A percentile compares a stretch with the other conserved stretches of the same genome.
Conservation (phyloP, 1,284 basidiomycete species). For the Apiotrichum akiyoshidainum region DNA sequence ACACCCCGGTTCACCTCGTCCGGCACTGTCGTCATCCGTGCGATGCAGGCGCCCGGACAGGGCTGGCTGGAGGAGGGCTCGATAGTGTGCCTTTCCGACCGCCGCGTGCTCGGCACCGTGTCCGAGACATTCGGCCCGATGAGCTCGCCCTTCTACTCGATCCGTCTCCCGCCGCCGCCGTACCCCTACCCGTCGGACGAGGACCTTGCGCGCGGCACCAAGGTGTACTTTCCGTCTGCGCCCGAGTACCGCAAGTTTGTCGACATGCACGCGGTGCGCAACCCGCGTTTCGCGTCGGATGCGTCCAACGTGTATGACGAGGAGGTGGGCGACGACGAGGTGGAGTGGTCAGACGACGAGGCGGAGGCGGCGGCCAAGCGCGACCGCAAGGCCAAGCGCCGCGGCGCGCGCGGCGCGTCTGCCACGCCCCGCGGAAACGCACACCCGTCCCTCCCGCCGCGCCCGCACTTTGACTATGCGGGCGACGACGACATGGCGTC, state of each 20-base stretch:
- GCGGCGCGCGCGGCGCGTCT: conserved; percentile 5
- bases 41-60: conserved; percentile 33
- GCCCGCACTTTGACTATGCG: conserved; percentile 46
- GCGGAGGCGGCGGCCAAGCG: conserved; percentile 54
- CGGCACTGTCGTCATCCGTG: conserved; percentile 51
- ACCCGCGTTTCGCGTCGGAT: conserved; percentile 54
- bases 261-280: conserved; percentile 50
- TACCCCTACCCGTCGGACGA: conserved; percentile 36
- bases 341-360: conserved; percentile 59
- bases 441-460: conserved; percentile 22
- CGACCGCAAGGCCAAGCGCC: conserved; percentile 12
- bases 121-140: conserved; percentile 59
- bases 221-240: conserved; percentile 53
- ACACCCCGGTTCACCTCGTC: conserved; percentile 41
- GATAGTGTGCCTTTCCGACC: conserved; percentile 54
- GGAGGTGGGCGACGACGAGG: conserved; percentile 56
- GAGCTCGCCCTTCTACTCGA: conserved; percentile 55
- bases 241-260: conserved; percentile 52
- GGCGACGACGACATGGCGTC: conserved; percentile 20
- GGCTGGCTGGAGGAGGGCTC: conserved; percentile 56
- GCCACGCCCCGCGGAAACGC: neutral
- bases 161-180: conserved; percentile 48
- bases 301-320: conserved; percentile 58
- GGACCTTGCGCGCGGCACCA: conserved; percentile 29
- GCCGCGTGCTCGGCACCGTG: conserved; percentile 55